These are phyloP conservation scores for Lasiodiplodia sp. DNA, from an alignment of 2,329 filamentous ascomycete species.

Conservation along the genomic window DNA sequence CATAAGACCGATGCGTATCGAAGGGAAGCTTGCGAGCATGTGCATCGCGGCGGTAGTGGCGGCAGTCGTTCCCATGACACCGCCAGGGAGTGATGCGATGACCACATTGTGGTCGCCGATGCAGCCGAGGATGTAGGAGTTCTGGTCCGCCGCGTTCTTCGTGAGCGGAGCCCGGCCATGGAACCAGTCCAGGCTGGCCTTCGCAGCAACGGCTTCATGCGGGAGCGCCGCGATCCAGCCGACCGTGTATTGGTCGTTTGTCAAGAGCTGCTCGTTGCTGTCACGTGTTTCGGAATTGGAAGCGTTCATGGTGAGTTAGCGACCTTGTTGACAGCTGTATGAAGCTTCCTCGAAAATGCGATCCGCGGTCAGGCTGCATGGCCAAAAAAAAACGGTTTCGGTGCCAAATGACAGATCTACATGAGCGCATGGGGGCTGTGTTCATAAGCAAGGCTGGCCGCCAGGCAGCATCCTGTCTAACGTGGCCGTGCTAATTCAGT, in stretches of 20 bases:
- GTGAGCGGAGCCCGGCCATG: not conserved
- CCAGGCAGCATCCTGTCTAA: too few species aligned
- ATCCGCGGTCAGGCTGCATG: too few species aligned
- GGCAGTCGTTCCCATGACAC: constrained; percentile 33
- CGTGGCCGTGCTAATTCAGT: too few species aligned
- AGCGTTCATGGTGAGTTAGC: too few species aligned
- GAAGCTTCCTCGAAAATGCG: too few species aligned
- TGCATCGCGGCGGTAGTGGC: constrained; percentile 30
- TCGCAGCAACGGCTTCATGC: not conserved
- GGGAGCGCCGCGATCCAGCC: not conserved
- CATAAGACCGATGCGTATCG: not conserved
- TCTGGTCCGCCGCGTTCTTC: constrained; percentile 13
- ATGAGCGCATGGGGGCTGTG: too few species aligned
- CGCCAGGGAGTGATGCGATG: constrained; percentile 36
- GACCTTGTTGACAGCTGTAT: too few species aligned
- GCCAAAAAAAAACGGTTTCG: too few species aligned
- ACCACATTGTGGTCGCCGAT: constrained; percentile 39
- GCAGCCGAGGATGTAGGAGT: constrained; percentile 32
- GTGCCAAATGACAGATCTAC: too few species aligned
- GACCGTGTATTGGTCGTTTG: not conserved
- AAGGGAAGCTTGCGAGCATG: not conserved
- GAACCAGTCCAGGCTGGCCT: not conserved
- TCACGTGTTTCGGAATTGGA: too few species aligned
- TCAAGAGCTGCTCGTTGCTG: not conserved
- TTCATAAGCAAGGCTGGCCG: too few species aligned